phyloP scores from a whole-genome alignment of 805 yeast genomes.

The Hanseniaspora singularis region DNA sequence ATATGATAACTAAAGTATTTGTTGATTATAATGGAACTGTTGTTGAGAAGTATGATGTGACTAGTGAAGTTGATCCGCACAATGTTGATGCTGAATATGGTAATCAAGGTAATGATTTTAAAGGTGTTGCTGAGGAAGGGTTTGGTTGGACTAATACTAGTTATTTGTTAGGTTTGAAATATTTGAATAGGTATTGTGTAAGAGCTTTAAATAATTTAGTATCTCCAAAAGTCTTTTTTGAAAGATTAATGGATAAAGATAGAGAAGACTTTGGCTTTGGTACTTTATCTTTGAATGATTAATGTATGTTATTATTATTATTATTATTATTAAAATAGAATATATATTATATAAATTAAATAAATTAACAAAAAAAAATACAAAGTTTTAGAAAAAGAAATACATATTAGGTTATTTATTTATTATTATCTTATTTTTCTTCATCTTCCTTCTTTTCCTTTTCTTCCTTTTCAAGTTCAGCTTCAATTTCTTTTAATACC shows the following conservation, averaged over 20 bases:
- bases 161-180: conserved; percentile 58
- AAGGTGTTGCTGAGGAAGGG: conserved; percentile 90
- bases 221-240: conserved; percentile 54
- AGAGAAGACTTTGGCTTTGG: conserved; percentile 29
- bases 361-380: no score
- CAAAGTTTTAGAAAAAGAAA: no score
- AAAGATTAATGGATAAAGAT: conserved; percentile 35
- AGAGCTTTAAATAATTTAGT: conserved; percentile 72
- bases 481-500: conserved; percentile 8
- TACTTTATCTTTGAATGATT: no score
- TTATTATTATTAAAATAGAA: no score
- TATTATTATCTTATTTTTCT: no score
- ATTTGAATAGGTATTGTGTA: conserved; percentile 51
- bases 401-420: no score
- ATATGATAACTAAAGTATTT: conserved; percentile 75
- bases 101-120: conserved; percentile 84
- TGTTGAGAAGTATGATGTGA: conserved; percentile 89
- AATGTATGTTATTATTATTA: no score
- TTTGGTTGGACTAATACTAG: conserved; percentile 98
- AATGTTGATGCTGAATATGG: conserved; percentile 93
- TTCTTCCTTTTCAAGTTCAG: conserved; percentile 13
- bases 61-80: conserved; percentile 72
- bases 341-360: no score
- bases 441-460: conserved; percentile 14
- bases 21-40: conserved; percentile 90